phyloP scores from a whole-genome alignment of 2,329 filamentous ascomycete species.

The Penicillium vulpinum region DNA sequence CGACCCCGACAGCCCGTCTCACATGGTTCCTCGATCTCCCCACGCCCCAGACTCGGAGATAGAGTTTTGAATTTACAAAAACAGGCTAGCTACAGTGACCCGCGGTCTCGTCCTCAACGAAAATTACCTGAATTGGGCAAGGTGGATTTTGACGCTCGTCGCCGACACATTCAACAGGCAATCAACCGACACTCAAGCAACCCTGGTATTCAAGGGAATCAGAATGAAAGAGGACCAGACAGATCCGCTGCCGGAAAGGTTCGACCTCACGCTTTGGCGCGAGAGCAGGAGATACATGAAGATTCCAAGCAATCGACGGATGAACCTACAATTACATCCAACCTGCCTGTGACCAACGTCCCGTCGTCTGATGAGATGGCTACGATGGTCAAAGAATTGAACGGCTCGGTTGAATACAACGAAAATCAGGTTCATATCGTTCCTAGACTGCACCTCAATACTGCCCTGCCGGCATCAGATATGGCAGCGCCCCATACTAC shows the following conservation, averaged over 20 bases:
- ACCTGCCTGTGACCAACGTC: slow-evolving; percentile 3
- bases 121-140: slow-evolving; percentile 65
- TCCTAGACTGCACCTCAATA: slow-evolving; percentile 33
- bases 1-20: slow-evolving; percentile 78
- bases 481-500: slow-evolving; percentile 24
- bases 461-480: slow-evolving; percentile 17
- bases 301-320: slow-evolving; percentile 24
- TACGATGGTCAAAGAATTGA: slow-evolving; percentile 25
- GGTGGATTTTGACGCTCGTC: slow-evolving; percentile 80
- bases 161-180: slow-evolving; percentile 79
- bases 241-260: slow-evolving; percentile 58
- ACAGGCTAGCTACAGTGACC: slow-evolving; percentile 35
- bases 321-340: slow-evolving; percentile 10
- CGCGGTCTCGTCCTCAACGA: slow-evolving; percentile 39
- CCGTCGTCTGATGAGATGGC: slow-evolving; percentile 22
- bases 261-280: slow-evolving; percentile 41
- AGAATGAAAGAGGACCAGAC: slow-evolving; percentile 50
- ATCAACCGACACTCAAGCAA: slow-evolving; percentile 56
- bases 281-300: slow-evolving; percentile 50
- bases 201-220: slow-evolving; percentile 74
- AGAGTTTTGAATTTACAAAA: slow-evolving; percentile 50
- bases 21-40: slow-evolving; percentile 68
- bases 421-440: slow-evolving; percentile 11
- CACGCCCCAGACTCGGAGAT: slow-evolving; percentile 65
- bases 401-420: slow-evolving; percentile 11